Percentiles rank a stretch among this genome's conserved stretches.
Evolutionary conservation across 345 rosid genomes (phyloP).

Genomic region (Bruguiera parviflora): DNA sequence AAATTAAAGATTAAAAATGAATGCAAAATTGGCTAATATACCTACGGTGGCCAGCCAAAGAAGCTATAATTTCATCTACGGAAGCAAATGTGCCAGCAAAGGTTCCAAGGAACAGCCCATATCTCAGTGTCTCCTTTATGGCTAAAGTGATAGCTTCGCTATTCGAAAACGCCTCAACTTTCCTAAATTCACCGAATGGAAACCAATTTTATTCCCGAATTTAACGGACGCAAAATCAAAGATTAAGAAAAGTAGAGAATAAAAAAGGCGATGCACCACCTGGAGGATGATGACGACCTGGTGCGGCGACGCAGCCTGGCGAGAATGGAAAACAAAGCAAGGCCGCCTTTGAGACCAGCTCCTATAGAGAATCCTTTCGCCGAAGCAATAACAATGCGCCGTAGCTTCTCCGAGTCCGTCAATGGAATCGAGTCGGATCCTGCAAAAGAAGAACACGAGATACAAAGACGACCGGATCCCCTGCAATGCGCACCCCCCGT

Average conservation of each 20-base stretch:
- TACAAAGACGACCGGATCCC: conserved; percentile 27
- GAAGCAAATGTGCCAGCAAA: conserved; percentile 87
- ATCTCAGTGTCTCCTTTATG: conserved; percentile 80
- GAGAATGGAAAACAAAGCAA: conserved; percentile 72
- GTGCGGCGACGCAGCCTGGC: conserved; percentile 69
- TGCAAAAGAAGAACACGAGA: conserved; percentile 24
- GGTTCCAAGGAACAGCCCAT: conserved; percentile 85
- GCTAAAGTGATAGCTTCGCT: conserved; percentile 63
- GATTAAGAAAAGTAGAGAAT: not conserved
- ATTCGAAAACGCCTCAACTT: conserved; percentile 52
- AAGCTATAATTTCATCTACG: conserved; percentile 68
- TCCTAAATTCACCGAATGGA: conserved; percentile 36
- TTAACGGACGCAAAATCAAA: not conserved
- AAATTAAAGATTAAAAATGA: not conserved
- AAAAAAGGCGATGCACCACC: conserved; percentile 33
- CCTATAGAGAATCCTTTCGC: conserved; percentile 86
- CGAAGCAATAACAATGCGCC: conserved; percentile 62
- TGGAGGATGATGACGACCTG: conserved; percentile 33
- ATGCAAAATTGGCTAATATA: not conserved
- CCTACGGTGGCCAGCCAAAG: conserved; percentile 78
- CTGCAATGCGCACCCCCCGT: conserved; percentile 37
- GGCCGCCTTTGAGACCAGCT: conserved; percentile 92
- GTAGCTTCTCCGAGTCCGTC: conserved; percentile 59
- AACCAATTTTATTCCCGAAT: conserved; percentile 6
- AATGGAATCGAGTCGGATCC: conserved; percentile 29